Percentiles rank a stretch among this genome's conserved stretches.
These are phyloP conservation scores for Ilex paraguariensis DNA, from an alignment of 305 asterid species.

Conservation along the genomic window DNA sequence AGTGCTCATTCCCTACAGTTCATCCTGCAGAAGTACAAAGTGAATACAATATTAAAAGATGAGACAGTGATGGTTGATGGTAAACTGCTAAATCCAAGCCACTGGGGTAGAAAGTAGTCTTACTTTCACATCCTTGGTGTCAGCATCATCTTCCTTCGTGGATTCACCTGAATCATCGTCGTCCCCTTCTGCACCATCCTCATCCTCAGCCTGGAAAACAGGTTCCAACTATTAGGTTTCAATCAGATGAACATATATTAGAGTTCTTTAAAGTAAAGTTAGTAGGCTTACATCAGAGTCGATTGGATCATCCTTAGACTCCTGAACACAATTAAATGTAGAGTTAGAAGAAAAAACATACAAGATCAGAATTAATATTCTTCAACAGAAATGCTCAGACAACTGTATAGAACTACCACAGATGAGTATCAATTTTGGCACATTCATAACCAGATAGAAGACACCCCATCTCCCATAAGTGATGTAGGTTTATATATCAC, in stretches of 20 bases:
- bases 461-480: too few relatives aligned
- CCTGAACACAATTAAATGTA: conserved; percentile 34
- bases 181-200: conserved; percentile 34
- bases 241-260: neutral
- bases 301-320: conserved; percentile 58
- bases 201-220: conserved; percentile 66
- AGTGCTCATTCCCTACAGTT: conserved; percentile 38
- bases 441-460: neutral
- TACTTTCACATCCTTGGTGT: conserved; percentile 51
- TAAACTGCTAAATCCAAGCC: too few relatives aligned
- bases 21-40: conserved; percentile 50
- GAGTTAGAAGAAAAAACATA: neutral
- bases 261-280: neutral
- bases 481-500: too few relatives aligned
- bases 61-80: neutral
- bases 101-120: conserved; percentile 8
- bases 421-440: neutral
- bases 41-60: neutral
- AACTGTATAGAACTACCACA: neutral
- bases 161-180: conserved; percentile 38
- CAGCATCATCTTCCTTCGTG: conserved; percentile 32
- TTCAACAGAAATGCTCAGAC: neutral
- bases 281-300: conserved; percentile 75
- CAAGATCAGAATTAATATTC: neutral
- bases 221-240: conserved; percentile 7